Evolutionary conservation across 768 basidiomycete genomes (phyloP), one percentile per base, ranked within the genome.

Genomic region (Amanita polypyramis): DNA sequence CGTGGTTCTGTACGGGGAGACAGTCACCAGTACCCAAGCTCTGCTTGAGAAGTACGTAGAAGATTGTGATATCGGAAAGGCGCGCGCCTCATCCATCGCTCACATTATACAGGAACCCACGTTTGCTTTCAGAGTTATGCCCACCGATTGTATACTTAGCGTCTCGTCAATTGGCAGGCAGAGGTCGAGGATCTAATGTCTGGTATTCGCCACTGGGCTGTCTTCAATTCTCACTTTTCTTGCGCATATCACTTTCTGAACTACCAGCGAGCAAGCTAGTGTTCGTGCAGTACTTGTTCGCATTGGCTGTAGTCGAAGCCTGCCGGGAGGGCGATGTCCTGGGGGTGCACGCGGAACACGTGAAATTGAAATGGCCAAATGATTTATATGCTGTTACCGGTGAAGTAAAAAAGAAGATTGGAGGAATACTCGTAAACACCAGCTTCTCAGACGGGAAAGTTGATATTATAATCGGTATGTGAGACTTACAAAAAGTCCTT

Each of bases 341-440:
- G 0, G 77, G 72, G 51, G 70, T 66, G 43, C 58, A 56, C 12
- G 81, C 77, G 10, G 65, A 77, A 2, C 70, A 70, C 11, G 76
- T 96, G 9, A 72, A 81, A 34, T 67, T 98, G 20, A 98, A 97
- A 62, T 98, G 96, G 96, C 96, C 95, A 15, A 98, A 98, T 58
- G 96, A 98, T 56, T 69, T 99, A 3, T 97, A 97, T 57, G 85
- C 81, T 1, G 72, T 80, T 34, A 68, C 72, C 34, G 78, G 67
- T 4, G 67, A 66, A 15, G 76, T 78, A 54, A 64, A 64, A 49
- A 82, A 75, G 63, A 98, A 99, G 64, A 67, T 97, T 30, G 95
- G 95, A 0, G 95, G 96, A 0, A 82, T 97, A 14, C 66, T 98
- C 19, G 89, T 99, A 29, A 95, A 85, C 56, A 90, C 89, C 21